Conservation (phyloP, 352 stramenopile species). For the Halophytophthora polymorphica region DNA sequence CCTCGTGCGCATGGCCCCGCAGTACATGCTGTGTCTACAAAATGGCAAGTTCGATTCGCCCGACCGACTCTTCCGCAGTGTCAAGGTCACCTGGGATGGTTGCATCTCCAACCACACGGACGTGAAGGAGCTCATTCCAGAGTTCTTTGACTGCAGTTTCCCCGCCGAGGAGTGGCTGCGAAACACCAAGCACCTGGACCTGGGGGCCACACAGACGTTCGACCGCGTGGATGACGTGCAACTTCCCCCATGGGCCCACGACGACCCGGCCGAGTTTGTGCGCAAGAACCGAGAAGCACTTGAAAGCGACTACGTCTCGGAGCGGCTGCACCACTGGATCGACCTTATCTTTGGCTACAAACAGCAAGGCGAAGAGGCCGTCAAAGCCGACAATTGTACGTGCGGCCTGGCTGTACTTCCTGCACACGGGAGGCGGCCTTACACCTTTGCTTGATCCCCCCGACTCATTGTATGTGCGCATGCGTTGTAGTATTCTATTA, state of each 20-base stretch:
- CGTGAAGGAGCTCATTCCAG: conserved; percentile 98
- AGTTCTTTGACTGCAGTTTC: conserved; percentile 94
- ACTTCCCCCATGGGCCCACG: conserved; percentile 92
- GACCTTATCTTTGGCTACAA: conserved; percentile 98
- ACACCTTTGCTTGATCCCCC: too few relatives aligned
- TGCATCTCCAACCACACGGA: conserved; percentile 88
- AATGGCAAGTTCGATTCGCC: conserved; percentile 97
- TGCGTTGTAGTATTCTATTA: conserved; percentile 86
- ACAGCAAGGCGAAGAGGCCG: conserved; percentile 92
- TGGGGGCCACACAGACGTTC: conserved; percentile 90
- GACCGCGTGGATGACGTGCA: conserved; percentile 89
- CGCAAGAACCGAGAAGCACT: conserved; percentile 92
- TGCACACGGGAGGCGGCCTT: too few relatives aligned
- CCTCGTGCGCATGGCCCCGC: conserved; percentile 94
- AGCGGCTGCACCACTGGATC: conserved; percentile 97
- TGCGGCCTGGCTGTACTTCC: conserved; percentile 1
- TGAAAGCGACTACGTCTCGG: conserved; percentile 95
- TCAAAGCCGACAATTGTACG: conserved; percentile 78
- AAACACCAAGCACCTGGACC: conserved; percentile 95
- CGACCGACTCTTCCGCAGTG: conserved; percentile 96
- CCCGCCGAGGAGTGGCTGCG: conserved; percentile 88
- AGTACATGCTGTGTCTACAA: conserved; percentile 96
- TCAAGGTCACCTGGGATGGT: conserved; percentile 91
- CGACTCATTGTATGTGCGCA: conserved; percentile 1
- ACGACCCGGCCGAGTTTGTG: conserved; percentile 88